phyloP scores from a whole-genome alignment of 108 stramenopile genomes.

The Mayamaea pseudoterrestris region DNA sequence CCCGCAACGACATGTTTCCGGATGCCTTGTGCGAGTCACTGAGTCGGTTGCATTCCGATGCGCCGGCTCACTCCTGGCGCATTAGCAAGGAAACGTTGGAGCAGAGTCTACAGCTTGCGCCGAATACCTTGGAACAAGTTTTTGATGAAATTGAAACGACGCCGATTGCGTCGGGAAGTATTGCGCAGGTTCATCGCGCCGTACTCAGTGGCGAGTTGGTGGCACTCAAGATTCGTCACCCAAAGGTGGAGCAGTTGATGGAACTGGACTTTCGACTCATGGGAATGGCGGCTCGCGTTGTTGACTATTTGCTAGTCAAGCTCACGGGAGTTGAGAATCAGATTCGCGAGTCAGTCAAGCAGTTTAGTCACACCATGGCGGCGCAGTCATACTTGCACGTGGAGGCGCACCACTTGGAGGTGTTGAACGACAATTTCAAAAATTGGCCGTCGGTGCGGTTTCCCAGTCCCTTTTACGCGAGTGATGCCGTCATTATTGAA shows the following conservation, averaged over 20 bases:
- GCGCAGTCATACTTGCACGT: constrained; percentile 62
- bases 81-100: constrained; percentile 36
- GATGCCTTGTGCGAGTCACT: constrained; percentile 49
- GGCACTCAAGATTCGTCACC: constrained; percentile 73
- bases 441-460: constrained; percentile 39
- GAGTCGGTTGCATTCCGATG: constrained; percentile 35
- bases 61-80: constrained; percentile 52
- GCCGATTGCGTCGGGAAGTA: constrained; percentile 74
- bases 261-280: constrained; percentile 75
- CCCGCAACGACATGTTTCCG: constrained; percentile 76
- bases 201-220: constrained; percentile 26
- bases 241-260: constrained; percentile 53
- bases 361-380: constrained; percentile 77
- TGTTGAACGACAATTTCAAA: constrained; percentile 63
- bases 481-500: constrained; percentile 40
- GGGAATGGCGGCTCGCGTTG: constrained; percentile 25
- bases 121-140: constrained; percentile 17
- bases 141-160: constrained; percentile 50
- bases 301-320: constrained; percentile 37
- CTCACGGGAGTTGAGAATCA: too few relatives aligned
- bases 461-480: constrained; percentile 41
- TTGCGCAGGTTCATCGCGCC: constrained; percentile 76
- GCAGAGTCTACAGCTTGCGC: constrained; percentile 21
- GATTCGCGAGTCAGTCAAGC: constrained; percentile 44
- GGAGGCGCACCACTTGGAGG: constrained; percentile 62